A percentile compares a stretch with the other conserved stretches of the same genome.
Evolutionary conservation across 2,329 filamentous ascomycete species (phyloP).

Genomic region (Dryadomyces quercivorus): DNA sequence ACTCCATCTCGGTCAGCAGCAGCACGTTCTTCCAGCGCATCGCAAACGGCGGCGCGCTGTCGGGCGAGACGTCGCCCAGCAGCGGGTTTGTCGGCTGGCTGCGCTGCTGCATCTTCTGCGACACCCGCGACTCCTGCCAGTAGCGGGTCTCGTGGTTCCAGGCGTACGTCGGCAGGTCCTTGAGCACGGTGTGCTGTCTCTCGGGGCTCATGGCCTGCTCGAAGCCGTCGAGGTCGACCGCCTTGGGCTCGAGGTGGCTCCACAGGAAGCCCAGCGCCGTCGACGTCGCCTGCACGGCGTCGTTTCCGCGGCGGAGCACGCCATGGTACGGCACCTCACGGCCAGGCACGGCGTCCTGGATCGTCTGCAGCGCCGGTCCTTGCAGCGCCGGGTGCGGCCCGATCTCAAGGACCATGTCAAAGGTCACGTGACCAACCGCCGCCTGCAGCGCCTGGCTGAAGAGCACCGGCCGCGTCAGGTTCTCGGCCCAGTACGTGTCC

Average conservation of each 20-base stretch:
- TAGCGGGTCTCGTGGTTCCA: constrained; percentile 11
- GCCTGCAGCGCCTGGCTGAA: constrained; percentile 7
- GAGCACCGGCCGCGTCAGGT: neutral
- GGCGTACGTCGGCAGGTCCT: constrained; percentile 10
- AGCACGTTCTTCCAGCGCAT: constrained; percentile 10
- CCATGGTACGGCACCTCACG: neutral
- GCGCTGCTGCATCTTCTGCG: neutral
- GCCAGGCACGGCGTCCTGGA: neutral
- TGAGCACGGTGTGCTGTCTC: neutral
- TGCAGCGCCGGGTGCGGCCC: constrained; percentile 17
- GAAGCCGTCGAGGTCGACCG: neutral
- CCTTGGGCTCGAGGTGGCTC: neutral
- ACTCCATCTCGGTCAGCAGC: constrained; percentile 6
- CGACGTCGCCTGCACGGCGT: neutral
- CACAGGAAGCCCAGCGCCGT: neutral
- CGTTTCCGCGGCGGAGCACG: neutral
- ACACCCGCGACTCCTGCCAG: constrained; percentile 9
- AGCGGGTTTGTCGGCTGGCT: constrained; percentile 9
- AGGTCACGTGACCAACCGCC: neutral
- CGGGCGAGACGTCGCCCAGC: constrained; percentile 8
- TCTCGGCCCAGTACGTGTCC: neutral
- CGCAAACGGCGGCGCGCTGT: constrained; percentile 6
- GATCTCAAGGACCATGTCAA: constrained; percentile 14
- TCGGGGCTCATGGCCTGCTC: neutral
- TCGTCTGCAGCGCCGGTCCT: constrained; percentile 8